phyloP scores from a whole-genome alignment of 2,329 filamentous ascomycete genomes.

The Aspergillus fijiensis region DNA sequence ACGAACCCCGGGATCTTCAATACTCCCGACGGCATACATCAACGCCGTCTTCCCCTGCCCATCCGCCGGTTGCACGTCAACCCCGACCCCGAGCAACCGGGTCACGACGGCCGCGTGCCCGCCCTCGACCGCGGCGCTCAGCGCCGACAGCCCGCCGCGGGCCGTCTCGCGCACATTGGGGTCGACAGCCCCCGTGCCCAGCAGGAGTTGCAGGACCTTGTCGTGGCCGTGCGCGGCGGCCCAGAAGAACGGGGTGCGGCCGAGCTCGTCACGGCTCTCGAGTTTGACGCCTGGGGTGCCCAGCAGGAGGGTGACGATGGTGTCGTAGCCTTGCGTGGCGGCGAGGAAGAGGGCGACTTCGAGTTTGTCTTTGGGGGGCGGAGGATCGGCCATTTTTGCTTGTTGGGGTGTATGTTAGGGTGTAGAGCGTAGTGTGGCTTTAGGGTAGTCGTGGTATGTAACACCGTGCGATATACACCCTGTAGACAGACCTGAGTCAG shows the following conservation, averaged over 20 bases:
- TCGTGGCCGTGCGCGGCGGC: constrained; percentile 26
- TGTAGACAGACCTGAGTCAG: too few species aligned
- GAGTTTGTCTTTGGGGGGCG: constrained; percentile 21
- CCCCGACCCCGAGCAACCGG: constrained; percentile 12
- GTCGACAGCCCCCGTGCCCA: constrained; percentile 18
- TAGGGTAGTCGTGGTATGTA: too few species aligned
- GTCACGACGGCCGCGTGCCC: constrained; percentile 19
- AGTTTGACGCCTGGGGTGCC: constrained; percentile 23
- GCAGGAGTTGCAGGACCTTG: constrained; percentile 21
- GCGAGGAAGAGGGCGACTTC: constrained; percentile 26
- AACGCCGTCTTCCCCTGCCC: constrained; percentile 19
- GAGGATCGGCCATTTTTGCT: constrained; percentile 8
- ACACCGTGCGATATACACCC: too few species aligned
- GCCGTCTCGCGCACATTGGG: constrained; percentile 13
- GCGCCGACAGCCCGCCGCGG: constrained; percentile 15
- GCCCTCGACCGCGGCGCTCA: constrained; percentile 19
- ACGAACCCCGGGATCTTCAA: not conserved
- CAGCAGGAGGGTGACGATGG: constrained; percentile 24
- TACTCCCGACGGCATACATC: constrained; percentile 9
- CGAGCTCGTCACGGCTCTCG: constrained; percentile 19
- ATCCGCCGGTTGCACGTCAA: constrained; percentile 18
- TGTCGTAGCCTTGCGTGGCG: constrained; percentile 25
- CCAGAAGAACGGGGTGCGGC: constrained; percentile 23
- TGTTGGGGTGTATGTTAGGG: not conserved
- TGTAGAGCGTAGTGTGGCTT: too few species aligned